A percentile compares a stretch with the other conserved stretches of the same genome.
These are phyloP conservation scores for Diaporthe sp. DNA, from an alignment of 2,329 filamentous ascomycete genomes.

Conservation along the genomic window DNA sequence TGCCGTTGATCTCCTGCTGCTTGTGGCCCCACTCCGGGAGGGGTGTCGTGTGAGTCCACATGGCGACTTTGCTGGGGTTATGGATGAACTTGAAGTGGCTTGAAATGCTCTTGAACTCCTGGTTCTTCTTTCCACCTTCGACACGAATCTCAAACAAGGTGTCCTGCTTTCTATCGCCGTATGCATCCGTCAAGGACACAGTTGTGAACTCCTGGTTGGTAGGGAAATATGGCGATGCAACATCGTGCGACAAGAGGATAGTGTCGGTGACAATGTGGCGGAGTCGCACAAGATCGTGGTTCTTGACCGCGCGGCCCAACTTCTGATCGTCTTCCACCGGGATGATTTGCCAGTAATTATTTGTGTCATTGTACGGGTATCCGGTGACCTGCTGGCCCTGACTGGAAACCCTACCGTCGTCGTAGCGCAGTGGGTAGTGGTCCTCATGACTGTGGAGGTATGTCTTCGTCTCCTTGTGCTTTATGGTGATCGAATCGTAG, in stretches of 20 bases:
- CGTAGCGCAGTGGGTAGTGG: constrained; percentile 92
- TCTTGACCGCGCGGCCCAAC: constrained; percentile 77
- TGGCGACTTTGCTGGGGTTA: constrained; percentile 93
- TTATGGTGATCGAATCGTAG: constrained; percentile 88
- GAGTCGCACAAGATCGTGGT: constrained; percentile 88
- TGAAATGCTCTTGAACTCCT: constrained; percentile 91
- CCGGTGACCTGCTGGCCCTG: constrained; percentile 98
- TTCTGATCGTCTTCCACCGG: constrained; percentile 74
- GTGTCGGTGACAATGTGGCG: constrained; percentile 89
- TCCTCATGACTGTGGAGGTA: constrained; percentile 96
- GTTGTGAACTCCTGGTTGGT: constrained; percentile 99
- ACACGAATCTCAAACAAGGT: constrained; percentile 94
- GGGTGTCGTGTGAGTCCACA: constrained; percentile 97
- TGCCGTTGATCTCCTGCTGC: constrained; percentile 99
- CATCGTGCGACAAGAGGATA: constrained; percentile 92
- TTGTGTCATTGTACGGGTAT: constrained; percentile 98
- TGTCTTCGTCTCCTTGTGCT: constrained; percentile 97
- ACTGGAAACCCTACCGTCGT: constrained; percentile 96
- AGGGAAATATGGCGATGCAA: constrained; percentile 94
- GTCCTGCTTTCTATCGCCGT: constrained; percentile 83
- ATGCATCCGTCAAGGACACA: constrained; percentile 78
- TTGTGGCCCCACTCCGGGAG: constrained; percentile 98
- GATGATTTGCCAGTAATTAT: constrained; percentile 97
- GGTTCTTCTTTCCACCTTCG: constrained; percentile 83
- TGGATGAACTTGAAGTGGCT: constrained; percentile 97